Conservation (phyloP, 2,329 filamentous ascomycete species). For the Aspergillus melleus region DNA sequence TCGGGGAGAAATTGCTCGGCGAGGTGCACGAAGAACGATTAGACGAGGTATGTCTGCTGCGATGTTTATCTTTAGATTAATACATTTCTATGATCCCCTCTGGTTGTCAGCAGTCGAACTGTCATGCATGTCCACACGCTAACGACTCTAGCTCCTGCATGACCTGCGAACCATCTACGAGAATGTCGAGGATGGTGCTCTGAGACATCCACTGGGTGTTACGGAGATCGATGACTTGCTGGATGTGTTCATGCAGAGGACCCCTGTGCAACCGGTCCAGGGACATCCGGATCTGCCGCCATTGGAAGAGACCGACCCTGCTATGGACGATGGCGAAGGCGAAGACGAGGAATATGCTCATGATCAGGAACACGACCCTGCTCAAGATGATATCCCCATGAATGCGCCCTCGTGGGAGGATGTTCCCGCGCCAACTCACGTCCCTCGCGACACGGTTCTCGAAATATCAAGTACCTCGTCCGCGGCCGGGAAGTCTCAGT, state of each 20-base stretch:
- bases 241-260: constrained; percentile 34
- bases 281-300: constrained; percentile 2
- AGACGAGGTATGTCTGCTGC: too few relatives aligned
- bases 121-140: constrained; percentile 2
- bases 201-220: constrained; percentile 42
- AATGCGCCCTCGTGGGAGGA: neutral
- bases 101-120: too few relatives aligned
- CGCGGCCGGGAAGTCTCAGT: constrained; percentile 58
- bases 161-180: constrained; percentile 29
- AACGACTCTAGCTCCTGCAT: constrained; percentile 27
- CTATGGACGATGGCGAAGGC: constrained; percentile 13
- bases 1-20: constrained; percentile 55
- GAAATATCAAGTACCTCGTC: constrained; percentile 56
- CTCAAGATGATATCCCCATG: neutral
- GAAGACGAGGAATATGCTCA: neutral
- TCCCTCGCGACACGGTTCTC: constrained; percentile 40
- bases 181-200: constrained; percentile 4
- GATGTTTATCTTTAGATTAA: too few relatives aligned
- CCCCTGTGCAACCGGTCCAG: constrained; percentile 8
- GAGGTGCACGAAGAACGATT: constrained; percentile 52
- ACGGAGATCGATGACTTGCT: constrained; percentile 49
- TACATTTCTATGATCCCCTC: too few relatives aligned
- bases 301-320: constrained; percentile 5
- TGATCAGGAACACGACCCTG: neutral
- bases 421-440: neutral